Base-by-base conservation (phyloP, 2,329 filamentous ascomycete species). In the Colletotrichum zoysiae region DNA sequence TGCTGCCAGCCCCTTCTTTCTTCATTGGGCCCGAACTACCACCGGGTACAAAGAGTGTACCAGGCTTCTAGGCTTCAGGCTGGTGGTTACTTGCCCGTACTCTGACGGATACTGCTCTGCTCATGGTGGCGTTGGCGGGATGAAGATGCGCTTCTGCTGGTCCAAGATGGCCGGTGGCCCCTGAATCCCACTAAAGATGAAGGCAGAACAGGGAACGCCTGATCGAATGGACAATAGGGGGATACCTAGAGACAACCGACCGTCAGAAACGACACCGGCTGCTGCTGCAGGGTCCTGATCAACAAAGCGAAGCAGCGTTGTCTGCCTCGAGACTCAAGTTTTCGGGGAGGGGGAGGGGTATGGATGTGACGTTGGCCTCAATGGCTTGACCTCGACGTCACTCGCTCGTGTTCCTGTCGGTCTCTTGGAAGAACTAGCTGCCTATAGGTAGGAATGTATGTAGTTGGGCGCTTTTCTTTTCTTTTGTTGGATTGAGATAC, bases 361-460 rank as follows among this genome's bases (percentile, higher is more conserved):
- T 3, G 30, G 46, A 30, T 9, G 40, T 38, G 57, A 62, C 35
- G 65, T 67, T 53, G 30, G 57, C 48, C 26, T 18, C 16, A 40
- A 56, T 20, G 9, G 3, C 14, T 23, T 56, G 50, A 9, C 20
- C 16, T 23, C 20, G 55, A 62, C 65, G 57, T 56, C 65, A 67
- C 56, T 26, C 40, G 9, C 56, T 26, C 40, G 9, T 20, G 57
- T 33, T 8, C 18, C 26, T 40, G 55, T 42, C 7, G 6, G 16
- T 23, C 20, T 20, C 51, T 51, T 9, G 12, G 50, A 14, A 5
- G 16, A 16, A 1, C 5, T 44, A 42, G 0, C 4, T 42, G 18
- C 14, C 14, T 42, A 42, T 38, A 38, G 35, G 35, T 40, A 40
- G 9, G 30, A 3, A 30, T 3, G 30, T 30, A 30, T 5, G 30